These are phyloP conservation scores for Inga oerstediana DNA, from an alignment of 306 rosid genomes.

Conservation along the genomic window DNA sequence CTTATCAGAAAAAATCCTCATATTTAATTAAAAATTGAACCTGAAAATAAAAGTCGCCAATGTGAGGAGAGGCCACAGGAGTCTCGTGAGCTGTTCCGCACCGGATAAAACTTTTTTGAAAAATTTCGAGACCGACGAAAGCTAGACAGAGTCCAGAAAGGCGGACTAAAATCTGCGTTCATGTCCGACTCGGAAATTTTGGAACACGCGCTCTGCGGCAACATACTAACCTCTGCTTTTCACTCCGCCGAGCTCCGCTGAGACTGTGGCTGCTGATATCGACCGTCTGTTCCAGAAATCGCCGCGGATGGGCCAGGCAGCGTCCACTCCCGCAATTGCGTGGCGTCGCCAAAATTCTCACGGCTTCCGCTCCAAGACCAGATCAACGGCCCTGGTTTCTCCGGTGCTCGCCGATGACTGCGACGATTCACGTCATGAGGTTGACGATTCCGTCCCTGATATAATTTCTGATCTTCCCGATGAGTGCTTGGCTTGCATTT, in stretches of 20 bases:
- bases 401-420: slow-evolving; percentile 44
- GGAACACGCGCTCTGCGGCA: background rate
- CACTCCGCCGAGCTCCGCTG: background rate
- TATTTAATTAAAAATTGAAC: background rate
- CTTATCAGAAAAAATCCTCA: background rate
- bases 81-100: slow-evolving; percentile 37
- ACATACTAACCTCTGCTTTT: background rate
- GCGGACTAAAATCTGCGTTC: slow-evolving; percentile 54
- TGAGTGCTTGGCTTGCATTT: slow-evolving; percentile 82
- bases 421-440: slow-evolving; percentile 4
- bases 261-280: slow-evolving; percentile 34
- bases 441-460: slow-evolving; percentile 39
- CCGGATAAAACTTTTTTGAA: background rate
- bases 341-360: slow-evolving; percentile 57
- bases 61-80: slow-evolving; percentile 30
- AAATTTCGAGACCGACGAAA: background rate
- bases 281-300: slow-evolving; percentile 20
- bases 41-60: background rate
- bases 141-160: slow-evolving; percentile 37
- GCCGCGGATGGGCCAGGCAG: slow-evolving; percentile 91
- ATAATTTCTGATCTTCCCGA: slow-evolving; percentile 82
- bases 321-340: slow-evolving; percentile 61
- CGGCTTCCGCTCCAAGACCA: slow-evolving; percentile 49
- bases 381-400: slow-evolving; percentile 58
- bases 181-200: slow-evolving; percentile 46